Base-by-base conservation (phyloP, 768 basidiomycete species). In the Tremella mesenterica region DNA sequence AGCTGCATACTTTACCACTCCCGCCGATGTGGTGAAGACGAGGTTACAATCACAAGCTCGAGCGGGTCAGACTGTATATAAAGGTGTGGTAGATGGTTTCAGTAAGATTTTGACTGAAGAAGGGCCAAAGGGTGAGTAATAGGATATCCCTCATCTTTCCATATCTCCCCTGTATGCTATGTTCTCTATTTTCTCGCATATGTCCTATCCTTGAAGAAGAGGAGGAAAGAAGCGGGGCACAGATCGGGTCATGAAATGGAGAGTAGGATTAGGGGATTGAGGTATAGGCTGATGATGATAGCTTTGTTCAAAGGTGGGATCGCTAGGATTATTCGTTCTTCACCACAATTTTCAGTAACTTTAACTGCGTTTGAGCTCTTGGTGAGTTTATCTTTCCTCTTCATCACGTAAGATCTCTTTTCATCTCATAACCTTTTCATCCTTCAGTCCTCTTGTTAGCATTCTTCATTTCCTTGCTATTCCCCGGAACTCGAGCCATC, bases 11-110 rank as follows among this genome's bases (percentile, higher is more conserved):
- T 44, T 33, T 27, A 56, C 44, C 13, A 63, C 61, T 3, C 60
- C 61, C 18, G 54, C 71, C 86, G 93, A 99, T 74, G 95, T 97
- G 57, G 87, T 97, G 69, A 97, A 99, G 80, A 97, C 95, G 14
- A 82, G 92, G 44, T 76, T 97, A 60, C 93, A 97, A 72, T 85
- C 88, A 10, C 95, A 97, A 72, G 85, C 89, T 38, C 81, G 85
- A 59, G 84, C 85, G 65, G 95, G 95, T 10, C 83, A 97, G 70
- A 86, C 90, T 4, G 77, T 83, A 54, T 99, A 99, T 77, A 87
- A 86, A 71, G 93, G 95, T 41, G 73, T 95, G 33, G 71, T 77
- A 14, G 92, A 99, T 73, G 92, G 90, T 18, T 88, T 96, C 65
- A 76, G 80, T 29, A 93, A 85, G 74, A 97, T 99, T 55, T 85